phyloP scores from a whole-genome alignment of 371 early-diverging fungal genomes.

The Circinella umbellata region DNA sequence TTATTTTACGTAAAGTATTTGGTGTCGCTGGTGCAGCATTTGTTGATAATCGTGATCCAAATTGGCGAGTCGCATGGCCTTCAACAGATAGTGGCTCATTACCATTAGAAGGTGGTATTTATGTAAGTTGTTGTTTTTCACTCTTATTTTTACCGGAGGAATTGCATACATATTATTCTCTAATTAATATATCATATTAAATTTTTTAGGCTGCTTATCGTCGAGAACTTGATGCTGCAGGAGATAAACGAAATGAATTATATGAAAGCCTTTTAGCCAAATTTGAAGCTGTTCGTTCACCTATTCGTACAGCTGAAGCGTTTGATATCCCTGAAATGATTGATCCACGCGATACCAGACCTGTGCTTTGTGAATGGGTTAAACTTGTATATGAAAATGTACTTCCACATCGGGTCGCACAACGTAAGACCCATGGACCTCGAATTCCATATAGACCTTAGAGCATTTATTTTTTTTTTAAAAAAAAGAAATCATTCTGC shows the following conservation, averaged over 20 bases:
- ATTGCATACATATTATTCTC: not conserved
- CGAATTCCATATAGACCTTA: conserved; percentile 44
- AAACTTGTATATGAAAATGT: conserved; percentile 45
- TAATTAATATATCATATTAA: not conserved
- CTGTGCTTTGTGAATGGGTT: conserved; percentile 49
- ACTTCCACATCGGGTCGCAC: conserved; percentile 43
- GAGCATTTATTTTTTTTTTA: no score
- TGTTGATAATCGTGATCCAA: conserved; percentile 48
- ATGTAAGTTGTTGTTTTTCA: conserved; percentile 12
- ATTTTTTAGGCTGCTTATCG: conserved; percentile 43
- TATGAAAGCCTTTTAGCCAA: conserved; percentile 42
- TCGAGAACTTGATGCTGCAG: conserved; percentile 47
- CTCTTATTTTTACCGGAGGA: no score
- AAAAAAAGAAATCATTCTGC: no score
- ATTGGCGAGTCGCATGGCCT: conserved; percentile 52
- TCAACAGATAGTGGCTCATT: conserved; percentile 52
- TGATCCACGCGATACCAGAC: conserved; percentile 54
- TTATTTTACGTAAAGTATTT: conserved; percentile 51
- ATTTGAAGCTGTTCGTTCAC: conserved; percentile 50
- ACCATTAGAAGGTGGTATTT: conserved; percentile 50
- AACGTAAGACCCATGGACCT: conserved; percentile 38
- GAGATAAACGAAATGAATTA: conserved; percentile 46
- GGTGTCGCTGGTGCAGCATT: conserved; percentile 59
- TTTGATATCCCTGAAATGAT: conserved; percentile 55
- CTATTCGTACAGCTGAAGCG: conserved; percentile 47